Evolutionary conservation across 306 rosid species (phyloP).

Genomic region (Gillenia trifoliata): DNA sequence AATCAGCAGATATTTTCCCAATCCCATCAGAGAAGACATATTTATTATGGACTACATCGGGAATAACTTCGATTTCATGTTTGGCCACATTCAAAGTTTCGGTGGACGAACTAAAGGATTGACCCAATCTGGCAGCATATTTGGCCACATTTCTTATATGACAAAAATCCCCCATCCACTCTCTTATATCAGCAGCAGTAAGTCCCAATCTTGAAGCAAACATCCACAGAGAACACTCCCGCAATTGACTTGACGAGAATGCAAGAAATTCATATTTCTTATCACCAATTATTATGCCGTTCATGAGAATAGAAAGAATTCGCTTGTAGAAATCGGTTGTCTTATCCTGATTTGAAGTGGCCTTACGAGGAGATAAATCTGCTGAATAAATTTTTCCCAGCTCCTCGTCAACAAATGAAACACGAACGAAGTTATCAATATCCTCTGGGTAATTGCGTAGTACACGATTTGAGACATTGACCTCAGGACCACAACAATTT

Average conservation of each 20-base stretch:
- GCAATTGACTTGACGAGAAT: constrained; percentile 80
- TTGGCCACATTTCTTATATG: constrained; percentile 77
- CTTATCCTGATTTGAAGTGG: constrained; percentile 22
- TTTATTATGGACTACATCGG: constrained; percentile 33
- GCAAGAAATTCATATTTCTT: constrained; percentile 84
- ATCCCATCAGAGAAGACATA: constrained; percentile 85
- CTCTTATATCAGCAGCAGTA: constrained; percentile 49
- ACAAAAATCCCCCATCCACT: constrained; percentile 67
- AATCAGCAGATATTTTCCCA: constrained; percentile 70
- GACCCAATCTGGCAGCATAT: constrained; percentile 90
- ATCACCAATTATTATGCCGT: constrained; percentile 62
- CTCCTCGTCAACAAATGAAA: constrained; percentile 92
- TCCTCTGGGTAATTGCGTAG: constrained; percentile 39
- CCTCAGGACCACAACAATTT: constrained; percentile 69
- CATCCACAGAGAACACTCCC: constrained; percentile 87
- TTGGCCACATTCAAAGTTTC: constrained; percentile 52
- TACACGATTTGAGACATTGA: constrained; percentile 84
- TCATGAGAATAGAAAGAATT: constrained; percentile 51
- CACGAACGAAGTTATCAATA: constrained; percentile 64
- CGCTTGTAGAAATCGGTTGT: constrained; percentile 61
- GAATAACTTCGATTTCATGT: constrained; percentile 51
- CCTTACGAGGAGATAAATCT: constrained; percentile 54
- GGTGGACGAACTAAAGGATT: constrained; percentile 86
- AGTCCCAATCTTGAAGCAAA: constrained; percentile 50
- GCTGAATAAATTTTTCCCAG: constrained; percentile 53